Evolutionary conservation across 2,329 filamentous ascomycete genomes (phyloP), one percentile per base, ranked within the genome.

Genomic region (Stemphylium beticola): DNA sequence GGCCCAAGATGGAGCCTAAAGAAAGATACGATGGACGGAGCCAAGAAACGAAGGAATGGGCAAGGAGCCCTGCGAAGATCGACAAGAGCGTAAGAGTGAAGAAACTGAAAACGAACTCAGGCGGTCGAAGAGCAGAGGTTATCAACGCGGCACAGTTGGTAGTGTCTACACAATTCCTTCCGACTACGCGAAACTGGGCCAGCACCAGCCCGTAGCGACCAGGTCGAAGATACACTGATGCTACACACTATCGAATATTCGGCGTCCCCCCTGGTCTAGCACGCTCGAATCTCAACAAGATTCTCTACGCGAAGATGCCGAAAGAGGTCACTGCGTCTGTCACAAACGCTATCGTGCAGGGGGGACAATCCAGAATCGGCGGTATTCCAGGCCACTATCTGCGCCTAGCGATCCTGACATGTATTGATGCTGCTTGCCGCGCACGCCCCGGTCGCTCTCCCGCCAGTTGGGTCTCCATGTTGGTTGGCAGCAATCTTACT

Each of bases 391-490:
- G 31, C 48, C 36, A 37, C 42, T 32, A 24, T 4, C 31, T 49
- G 54, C 41, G 39, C 43, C 46, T 49, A 49, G 45, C 31, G 5
- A 44, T 42, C 50, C 45, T 31, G 20, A 38, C 37, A 49, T 42
- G 33, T 45, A 57, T 54, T 53, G 45, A 42, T 34, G 31, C 18
- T 34, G 24, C 37, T 44, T 20, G 45, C 32, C 18, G 26, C 34
- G 49, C 39, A 49, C 45, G 51, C 45, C 50, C 54, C 46, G 50
- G 54, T 54, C 50, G 50, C 54, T 53, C 40, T 54, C 42, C 49
- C 41, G 50, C 29, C 36, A 17, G 26, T 12, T 34, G 45, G 40
- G 34, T 42, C 48, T 52, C n/a, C n/a, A 24, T 52, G 42, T 47
- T 44, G 40, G 41, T 49, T 32, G 32, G 32, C 32, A 45, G 36